These are phyloP conservation scores for Dioscorea cayenensis DNA, from an alignment of 116 monocot species.

Conservation along the genomic window DNA sequence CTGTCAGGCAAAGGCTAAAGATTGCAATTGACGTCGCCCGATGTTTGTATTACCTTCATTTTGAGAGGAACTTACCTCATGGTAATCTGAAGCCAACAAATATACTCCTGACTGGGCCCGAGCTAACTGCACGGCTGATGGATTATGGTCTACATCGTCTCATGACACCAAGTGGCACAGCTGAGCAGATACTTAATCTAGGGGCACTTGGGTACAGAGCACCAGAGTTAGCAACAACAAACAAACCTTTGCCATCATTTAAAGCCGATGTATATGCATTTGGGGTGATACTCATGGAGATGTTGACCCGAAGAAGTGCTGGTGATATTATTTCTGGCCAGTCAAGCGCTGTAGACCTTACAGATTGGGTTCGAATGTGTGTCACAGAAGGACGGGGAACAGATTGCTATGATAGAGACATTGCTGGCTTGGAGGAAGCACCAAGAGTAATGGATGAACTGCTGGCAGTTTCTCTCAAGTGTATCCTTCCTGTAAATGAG, in stretches of 20 bases:
- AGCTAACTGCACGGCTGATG: slow-evolving; percentile 50
- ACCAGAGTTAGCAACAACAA: slow-evolving; percentile 44
- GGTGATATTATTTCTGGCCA: slow-evolving; percentile 97
- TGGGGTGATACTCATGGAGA: slow-evolving; percentile 88
- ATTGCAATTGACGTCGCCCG: slow-evolving; percentile 66
- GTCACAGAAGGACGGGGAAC: slow-evolving; percentile 60
- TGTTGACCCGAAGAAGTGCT: slow-evolving; percentile 80
- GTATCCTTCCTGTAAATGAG: slow-evolving; percentile 87
- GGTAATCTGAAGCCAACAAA: slow-evolving; percentile 88
- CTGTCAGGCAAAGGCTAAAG: slow-evolving; percentile 68
- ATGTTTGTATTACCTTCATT: slow-evolving; percentile 60
- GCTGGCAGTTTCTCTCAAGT: slow-evolving; percentile 68
- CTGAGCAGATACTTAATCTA: slow-evolving; percentile 72
- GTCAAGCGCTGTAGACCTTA: slow-evolving; percentile 75
- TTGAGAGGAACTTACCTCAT: slow-evolving; percentile 62
- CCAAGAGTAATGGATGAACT: slow-evolving; percentile 68
- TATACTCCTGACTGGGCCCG: slow-evolving; percentile 64
- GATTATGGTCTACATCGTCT: slow-evolving; percentile 79
- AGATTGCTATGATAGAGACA: slow-evolving; percentile 84
- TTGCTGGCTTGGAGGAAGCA: slow-evolving; percentile 66
- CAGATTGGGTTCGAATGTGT: slow-evolving; percentile 91
- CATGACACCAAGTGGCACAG: slow-evolving; percentile 46
- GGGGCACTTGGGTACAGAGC: slow-evolving; percentile 86
- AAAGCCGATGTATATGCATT: slow-evolving; percentile 86
- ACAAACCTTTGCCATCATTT: slow-evolving; percentile 54